These are phyloP conservation scores for Teunomyces funiuensis DNA, from an alignment of 805 yeast genomes.

Conservation along the genomic window DNA sequence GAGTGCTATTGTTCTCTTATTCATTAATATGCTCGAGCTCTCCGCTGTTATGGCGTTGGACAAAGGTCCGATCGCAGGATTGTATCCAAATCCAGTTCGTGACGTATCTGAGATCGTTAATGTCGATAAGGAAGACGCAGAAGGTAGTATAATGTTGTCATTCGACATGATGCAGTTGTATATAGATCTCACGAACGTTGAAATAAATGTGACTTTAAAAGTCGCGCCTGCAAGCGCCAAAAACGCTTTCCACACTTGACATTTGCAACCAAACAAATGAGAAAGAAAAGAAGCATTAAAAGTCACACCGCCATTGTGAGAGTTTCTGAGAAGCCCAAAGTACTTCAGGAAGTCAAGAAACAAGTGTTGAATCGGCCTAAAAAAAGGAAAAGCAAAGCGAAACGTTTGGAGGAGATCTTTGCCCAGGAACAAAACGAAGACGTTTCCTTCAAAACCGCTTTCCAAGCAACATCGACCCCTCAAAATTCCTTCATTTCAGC, in stretches of 20 bases:
- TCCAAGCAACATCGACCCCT: conserved; percentile 17
- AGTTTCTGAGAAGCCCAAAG: neutral
- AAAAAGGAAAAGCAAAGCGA: neutral
- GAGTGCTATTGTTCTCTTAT: conserved; percentile 29
- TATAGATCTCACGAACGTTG: neutral
- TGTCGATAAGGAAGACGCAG: conserved; percentile 27
- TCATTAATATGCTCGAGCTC: conserved; percentile 35
- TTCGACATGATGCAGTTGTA: conserved; percentile 10
- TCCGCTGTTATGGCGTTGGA: conserved; percentile 40
- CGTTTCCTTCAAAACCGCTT: neutral
- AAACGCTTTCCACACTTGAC: neutral
- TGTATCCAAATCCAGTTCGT: conserved; percentile 41
- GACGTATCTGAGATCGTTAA: conserved; percentile 29
- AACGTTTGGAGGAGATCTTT: neutral
- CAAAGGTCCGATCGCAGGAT: conserved; percentile 42
- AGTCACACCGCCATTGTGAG: neutral
- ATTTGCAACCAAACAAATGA: conserved; percentile 5
- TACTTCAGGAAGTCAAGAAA: neutral
- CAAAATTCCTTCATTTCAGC: conserved; percentile 4
- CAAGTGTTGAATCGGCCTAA: neutral
- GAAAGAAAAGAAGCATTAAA: neutral
- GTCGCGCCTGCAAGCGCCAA: neutral
- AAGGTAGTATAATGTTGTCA: conserved; percentile 32
- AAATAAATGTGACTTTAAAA: neutral
- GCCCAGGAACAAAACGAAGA: neutral